These are phyloP conservation scores for Globisporangium uncinulatum DNA, from an alignment of 352 stramenopile genomes.

Conservation along the genomic window DNA sequence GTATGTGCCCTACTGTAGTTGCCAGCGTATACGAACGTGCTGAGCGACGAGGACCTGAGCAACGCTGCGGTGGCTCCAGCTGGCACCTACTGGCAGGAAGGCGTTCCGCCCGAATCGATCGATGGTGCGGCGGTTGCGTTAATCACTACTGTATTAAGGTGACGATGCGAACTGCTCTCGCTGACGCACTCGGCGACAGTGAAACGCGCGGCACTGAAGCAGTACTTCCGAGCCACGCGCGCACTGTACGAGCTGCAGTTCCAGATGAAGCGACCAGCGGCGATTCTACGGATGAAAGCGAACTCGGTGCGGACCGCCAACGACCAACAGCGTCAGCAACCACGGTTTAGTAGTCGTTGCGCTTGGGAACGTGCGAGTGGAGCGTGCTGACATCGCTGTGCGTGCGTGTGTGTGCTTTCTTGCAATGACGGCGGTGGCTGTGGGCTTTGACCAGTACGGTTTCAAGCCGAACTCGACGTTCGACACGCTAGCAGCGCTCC, in stretches of 20 bases:
- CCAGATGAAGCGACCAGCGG: constrained; percentile 62
- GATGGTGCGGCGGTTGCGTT: constrained; percentile 4
- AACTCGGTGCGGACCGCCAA: constrained; percentile 30
- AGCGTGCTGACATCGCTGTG: not conserved
- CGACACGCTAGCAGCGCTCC: constrained; percentile 53
- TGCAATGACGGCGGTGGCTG: too few relatives aligned
- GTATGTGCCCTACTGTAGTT: not conserved
- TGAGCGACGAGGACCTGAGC: constrained; percentile 3
- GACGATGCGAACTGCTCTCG: not conserved
- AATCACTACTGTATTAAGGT: not conserved
- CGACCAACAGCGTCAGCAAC: too few relatives aligned
- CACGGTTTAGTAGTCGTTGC: too few relatives aligned
- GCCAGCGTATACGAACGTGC: constrained; percentile 1
- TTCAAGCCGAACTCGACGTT: constrained; percentile 65
- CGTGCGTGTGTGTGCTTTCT: constrained; percentile 1
- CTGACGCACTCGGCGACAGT: constrained; percentile 18
- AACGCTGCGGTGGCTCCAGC: constrained; percentile 3
- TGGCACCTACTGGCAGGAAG: constrained; percentile 12
- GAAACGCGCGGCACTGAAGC: constrained; percentile 46
- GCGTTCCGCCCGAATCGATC: constrained; percentile 7
- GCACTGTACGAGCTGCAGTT: constrained; percentile 72
- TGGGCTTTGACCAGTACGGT: constrained; percentile 35
- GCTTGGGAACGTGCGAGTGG: too few relatives aligned
- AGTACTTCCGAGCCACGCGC: constrained; percentile 54
- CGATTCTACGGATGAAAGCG: constrained; percentile 68